Percentiles rank a stretch among this genome's conserved stretches.
Conservation (phyloP, 495 filamentous ascomycete species). For the Trypethelium eluteriae region DNA sequence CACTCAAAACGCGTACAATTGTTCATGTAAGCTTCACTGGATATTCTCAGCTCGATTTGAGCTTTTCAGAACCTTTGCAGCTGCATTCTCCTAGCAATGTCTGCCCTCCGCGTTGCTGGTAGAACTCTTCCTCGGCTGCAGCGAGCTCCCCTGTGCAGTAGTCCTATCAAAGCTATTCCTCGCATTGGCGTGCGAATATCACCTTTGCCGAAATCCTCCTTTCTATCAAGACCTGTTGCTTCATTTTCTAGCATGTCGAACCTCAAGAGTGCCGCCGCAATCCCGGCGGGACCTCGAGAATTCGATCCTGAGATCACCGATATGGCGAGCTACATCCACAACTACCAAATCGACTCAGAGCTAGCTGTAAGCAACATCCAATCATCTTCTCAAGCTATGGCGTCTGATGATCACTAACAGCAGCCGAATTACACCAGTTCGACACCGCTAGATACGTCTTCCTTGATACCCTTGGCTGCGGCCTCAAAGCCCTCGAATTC, state of each 20-base stretch:
- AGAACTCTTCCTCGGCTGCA: constrained; percentile 7
- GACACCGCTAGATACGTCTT: constrained; percentile 59
- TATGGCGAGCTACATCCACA: constrained; percentile 88
- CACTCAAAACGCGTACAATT: not conserved
- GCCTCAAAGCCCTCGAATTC: constrained; percentile 90
- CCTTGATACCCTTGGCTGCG: constrained; percentile 93
- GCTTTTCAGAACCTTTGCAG: not conserved
- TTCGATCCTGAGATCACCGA: constrained; percentile 91
- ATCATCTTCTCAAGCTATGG: not conserved
- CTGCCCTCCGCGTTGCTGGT: not conserved
- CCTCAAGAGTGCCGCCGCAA: constrained; percentile 42
- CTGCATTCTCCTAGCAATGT: not conserved
- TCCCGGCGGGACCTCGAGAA: constrained; percentile 45
- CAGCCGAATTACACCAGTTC: constrained; percentile 47
- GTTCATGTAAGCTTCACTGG: not conserved
- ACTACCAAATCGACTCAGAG: constrained; percentile 81
- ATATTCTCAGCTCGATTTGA: not conserved
- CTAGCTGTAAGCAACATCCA: constrained; percentile 63
- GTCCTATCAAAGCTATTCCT: not conserved
- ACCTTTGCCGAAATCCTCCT: not conserved
- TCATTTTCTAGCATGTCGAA: constrained; percentile 50
- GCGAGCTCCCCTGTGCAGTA: not conserved
- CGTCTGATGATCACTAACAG: not conserved
- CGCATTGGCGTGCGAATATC: not conserved
- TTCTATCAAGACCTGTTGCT: constrained; percentile 13